These are phyloP conservation scores for Hypoxylon fuscum DNA, from an alignment of 495 filamentous ascomycete genomes.

Conservation along the genomic window DNA sequence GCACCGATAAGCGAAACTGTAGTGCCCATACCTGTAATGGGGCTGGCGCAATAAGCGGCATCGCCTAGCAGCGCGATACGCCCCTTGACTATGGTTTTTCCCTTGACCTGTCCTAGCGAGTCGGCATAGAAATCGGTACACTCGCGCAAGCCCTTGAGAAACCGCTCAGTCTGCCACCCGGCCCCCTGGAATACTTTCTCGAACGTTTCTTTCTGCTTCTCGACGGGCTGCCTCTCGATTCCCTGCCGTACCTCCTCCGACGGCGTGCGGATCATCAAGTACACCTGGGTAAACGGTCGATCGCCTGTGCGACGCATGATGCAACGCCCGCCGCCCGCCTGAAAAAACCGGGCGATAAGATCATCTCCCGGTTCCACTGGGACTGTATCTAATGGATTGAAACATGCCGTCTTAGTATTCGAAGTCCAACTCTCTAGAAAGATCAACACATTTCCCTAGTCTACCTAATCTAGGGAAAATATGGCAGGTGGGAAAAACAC, in stretches of 20 bases:
- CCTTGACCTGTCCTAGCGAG: slow-evolving; percentile 57
- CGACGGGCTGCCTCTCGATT: slow-evolving; percentile 14
- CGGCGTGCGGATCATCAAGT: slow-evolving; percentile 28
- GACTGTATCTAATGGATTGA: slow-evolving; percentile 20
- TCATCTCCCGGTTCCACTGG: slow-evolving; percentile 8
- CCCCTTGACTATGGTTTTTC: slow-evolving; percentile 46
- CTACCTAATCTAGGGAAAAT: too few relatives aligned
- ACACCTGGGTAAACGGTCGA: slow-evolving; percentile 32
- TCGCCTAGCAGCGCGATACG: slow-evolving; percentile 62
- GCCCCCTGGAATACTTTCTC: slow-evolving; percentile 19
- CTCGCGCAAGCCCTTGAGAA: slow-evolving; percentile 31
- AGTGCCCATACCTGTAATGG: slow-evolving; percentile 60
- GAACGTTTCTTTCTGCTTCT: slow-evolving; percentile 30
- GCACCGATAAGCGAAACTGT: slow-evolving; percentile 56
- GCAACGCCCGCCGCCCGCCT: slow-evolving; percentile 19
- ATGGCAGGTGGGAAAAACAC: too few relatives aligned
- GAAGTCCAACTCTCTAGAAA: too few relatives aligned
- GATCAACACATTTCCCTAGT: too few relatives aligned
- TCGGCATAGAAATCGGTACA: slow-evolving; percentile 42
- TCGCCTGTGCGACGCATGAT: slow-evolving; percentile 19
- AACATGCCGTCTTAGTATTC: neutral
- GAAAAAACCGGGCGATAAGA: slow-evolving; percentile 34
- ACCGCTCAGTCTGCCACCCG: slow-evolving; percentile 28
- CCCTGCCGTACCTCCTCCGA: slow-evolving; percentile 31
- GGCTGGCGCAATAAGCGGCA: slow-evolving; percentile 57